Conservation (phyloP, 2,329 filamentous ascomycete species). For the Trichoderma breve region DNA sequence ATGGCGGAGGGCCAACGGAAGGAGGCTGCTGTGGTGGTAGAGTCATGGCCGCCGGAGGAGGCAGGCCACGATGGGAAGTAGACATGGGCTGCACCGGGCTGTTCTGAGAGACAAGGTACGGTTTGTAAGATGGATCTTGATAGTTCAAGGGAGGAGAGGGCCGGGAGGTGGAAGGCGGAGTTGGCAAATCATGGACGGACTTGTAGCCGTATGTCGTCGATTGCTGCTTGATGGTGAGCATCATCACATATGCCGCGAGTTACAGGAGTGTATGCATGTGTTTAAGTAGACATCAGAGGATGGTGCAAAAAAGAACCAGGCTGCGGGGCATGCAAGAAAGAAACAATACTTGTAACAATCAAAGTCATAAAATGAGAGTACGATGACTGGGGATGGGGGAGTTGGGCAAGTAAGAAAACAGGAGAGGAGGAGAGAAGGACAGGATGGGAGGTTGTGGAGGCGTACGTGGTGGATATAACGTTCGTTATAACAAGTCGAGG, state of each 20-base stretch:
- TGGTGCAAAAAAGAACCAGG: constrained; percentile 12
- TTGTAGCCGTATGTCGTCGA: constrained; percentile 56
- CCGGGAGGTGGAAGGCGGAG: constrained; percentile 55
- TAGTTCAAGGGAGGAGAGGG: constrained; percentile 53
- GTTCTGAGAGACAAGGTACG: constrained; percentile 40
- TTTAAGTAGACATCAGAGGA: constrained; percentile 12
- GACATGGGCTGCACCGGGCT: constrained; percentile 62
- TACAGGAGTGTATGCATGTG: constrained; percentile 32
- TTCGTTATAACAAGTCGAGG: constrained; percentile 27
- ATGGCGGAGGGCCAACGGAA: constrained; percentile 27
- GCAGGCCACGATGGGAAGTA: constrained; percentile 66
- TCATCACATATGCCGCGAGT: constrained; percentile 42
- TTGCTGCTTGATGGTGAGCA: constrained; percentile 63
- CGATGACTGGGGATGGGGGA: constrained; percentile 13
- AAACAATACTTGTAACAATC: background rate
- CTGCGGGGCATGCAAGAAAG: constrained; percentile 15
- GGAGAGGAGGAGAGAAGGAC: constrained; percentile 6
- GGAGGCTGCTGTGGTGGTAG: constrained; percentile 50
- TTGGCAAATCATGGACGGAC: constrained; percentile 62
- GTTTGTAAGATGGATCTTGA: constrained; percentile 47
- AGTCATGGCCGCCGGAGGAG: constrained; percentile 65
- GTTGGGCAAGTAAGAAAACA: constrained; percentile 9
- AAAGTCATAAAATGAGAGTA: constrained; percentile 19
- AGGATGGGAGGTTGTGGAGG: constrained; percentile 23
- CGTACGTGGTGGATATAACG: constrained; percentile 35